Base-by-base conservation (phyloP, 345 rosid species). In the Hevea brasiliensis region DNA sequence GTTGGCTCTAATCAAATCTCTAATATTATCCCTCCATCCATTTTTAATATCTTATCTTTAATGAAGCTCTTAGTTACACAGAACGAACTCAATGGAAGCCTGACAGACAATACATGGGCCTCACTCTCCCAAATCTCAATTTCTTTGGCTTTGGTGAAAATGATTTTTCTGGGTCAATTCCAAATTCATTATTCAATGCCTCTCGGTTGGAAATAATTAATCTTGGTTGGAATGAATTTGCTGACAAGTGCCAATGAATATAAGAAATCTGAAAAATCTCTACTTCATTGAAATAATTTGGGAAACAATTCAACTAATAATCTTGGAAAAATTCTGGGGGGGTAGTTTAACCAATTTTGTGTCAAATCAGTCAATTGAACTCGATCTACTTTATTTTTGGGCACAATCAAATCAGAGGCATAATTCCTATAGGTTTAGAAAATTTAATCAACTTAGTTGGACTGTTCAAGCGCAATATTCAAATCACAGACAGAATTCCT, bases 91-190 rank as follows among this genome's bases (percentile, higher is more conserved):
- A 56, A 61, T 4, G 79, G 75, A 0, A 50, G 45, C 29, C 66
- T 81, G 20, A 74, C 79, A 4, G 57, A 32, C 3, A 58, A 74
- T 18, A 70, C 71, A 18, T n/a, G n/a, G 76, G 75, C 55, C 13
- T 67, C n/a, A 51, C 77, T 13, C 68, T 77, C 45, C 77, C 70
- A 3, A 65, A 74, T 45, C 50, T 53, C 1, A 0, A 7, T 7
- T 23, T 71, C 2, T 35, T 45, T 72, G 14, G 65, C 12, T 23
- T 74, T 4, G 81, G 76, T 44, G 32, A 1, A 1, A 81, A 86
- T 24, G 50, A 48, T 21, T 64, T 87, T 32, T 71, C 41, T 0
- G 88, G 86, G 8, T 10, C 29, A 11, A 76, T 84, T 12, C 63
- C 72, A 14, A 42, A 8, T 69, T 55, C 72, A n/a, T 69, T 69